Evolutionary conservation across 352 stramenopile species (phyloP), one percentile per base, ranked within the genome.

Genomic region (Phytophthora pinifolia): DNA sequence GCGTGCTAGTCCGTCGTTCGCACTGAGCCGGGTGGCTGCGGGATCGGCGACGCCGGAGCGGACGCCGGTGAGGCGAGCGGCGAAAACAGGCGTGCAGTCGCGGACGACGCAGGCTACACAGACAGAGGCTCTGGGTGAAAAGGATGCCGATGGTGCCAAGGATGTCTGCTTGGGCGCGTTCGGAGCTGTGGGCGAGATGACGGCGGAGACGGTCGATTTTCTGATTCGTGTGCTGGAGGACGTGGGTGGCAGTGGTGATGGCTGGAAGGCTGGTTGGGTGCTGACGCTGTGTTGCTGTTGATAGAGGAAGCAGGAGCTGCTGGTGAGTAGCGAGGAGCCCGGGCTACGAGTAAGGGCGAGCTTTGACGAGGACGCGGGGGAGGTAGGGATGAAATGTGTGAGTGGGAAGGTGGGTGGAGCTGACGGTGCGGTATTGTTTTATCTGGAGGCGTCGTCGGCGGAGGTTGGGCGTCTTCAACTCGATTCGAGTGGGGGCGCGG

Each of bases 211-310:
- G 0, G 68, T 92, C 17, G 67, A 88, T n/a, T 83, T 80, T 43
- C 65, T 92, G 12, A 86, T 89, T 13, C 51, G 68, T 29, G 64
- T 83, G 39, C 64, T 92, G 9, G 74, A 84, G 74, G 71, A 87
- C 41, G 79, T 89, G 43, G 12, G 72, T 65, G 20, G 18, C 4
- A 9, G 17, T 22, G 8, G 0, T 34, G 25, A 8, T 37, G 4
- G 29, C 8, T 38, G 29, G 15, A 7, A 17, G 25, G 25, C 20
- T 48, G 31, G 12, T 31, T 22, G 2, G 17, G n/a, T 41, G 32
- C 20, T 58, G 9, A 9, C 4, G 59, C 10, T 42, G 30, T 29
- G 17, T 30, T 46, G 27, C 14, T 25, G 17, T 31, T 55, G 44
- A 17, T 27, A 84, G 71, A 68, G 67, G 18, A 83, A 73, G 42